Evolutionary conservation across 768 basidiomycete genomes (phyloP).

Genomic region (Tephrocybe sp.): DNA sequence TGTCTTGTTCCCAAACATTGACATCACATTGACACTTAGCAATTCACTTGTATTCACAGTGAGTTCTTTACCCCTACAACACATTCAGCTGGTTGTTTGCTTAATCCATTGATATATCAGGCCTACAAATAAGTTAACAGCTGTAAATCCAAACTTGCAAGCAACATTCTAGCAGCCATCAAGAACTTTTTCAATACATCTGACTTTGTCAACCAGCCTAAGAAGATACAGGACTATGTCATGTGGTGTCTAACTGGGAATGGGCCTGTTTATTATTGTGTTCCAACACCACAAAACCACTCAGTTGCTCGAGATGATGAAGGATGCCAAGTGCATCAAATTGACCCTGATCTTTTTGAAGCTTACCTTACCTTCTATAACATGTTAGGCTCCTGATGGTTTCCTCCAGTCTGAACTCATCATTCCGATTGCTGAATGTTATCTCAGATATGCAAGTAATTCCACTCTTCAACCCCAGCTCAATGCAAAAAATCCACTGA

Average conservation of each 20-base stretch:
- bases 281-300: constrained; percentile 11
- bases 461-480: constrained; percentile 3
- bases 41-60: too few relatives aligned
- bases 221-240: constrained; percentile 7
- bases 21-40: background rate
- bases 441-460: constrained; percentile 7
- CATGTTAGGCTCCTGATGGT: constrained; percentile 8
- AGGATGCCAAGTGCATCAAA: constrained; percentile 2
- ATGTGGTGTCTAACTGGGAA: constrained; percentile 10
- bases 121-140: constrained; percentile 11
- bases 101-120: background rate
- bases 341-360: background rate
- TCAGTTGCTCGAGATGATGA: background rate
- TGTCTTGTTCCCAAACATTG: constrained; percentile 12
- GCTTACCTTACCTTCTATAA: background rate
- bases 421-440: constrained; percentile 3
- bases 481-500: constrained; percentile 7
- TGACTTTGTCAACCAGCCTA: background rate
- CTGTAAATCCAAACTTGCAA: constrained; percentile 12
- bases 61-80: background rate
- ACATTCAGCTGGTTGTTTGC: background rate
- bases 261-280: constrained; percentile 14
- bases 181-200: constrained; percentile 6
- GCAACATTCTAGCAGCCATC: background rate
- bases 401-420: constrained; percentile 10